Base-by-base conservation (phyloP, 306 rosid genomes). In the Corylus avellana region DNA sequence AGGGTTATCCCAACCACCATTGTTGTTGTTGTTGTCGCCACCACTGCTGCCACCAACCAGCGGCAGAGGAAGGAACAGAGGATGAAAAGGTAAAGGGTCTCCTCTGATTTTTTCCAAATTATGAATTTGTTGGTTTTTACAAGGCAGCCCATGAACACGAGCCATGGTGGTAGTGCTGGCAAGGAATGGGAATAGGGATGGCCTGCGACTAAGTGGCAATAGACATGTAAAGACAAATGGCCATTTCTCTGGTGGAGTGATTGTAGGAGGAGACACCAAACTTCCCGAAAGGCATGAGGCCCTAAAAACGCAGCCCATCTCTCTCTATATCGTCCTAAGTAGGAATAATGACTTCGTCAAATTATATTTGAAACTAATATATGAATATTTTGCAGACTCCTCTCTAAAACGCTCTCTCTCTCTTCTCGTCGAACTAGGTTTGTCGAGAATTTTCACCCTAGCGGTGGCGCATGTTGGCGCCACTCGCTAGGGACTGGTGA, bases 1-100 rank as follows among this genome's bases (percentile, higher is more conserved):
- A 29, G 87, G 88, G 81, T 84, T 48, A 20, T 87, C 84, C 86
- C 88, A 80, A 35, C 94, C 91, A 12, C 87, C 82, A 7, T 48
- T 69, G 13, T 57, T 63, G 20, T 73, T 72, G 9, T 80, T 54
- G 57, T 73, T 73, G 70, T 74, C 76, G 73, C 73, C n/a, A n/a
- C n/a, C 62, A 17, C 76, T 76, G 12, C 48, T 35, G 75, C 54
- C 67, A 56, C 49, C 8, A 11, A 63, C 70, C 20, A 73, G 51
- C 37, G 73, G 48, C n/a, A 46, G 20, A 67, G 84, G 73, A 42
- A 74, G 78, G 62, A 78, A 63, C 0, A 72, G 75, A 57, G 85
- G 35, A 73, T 85, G 84, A 49, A 71, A 74, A 18, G 69, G 57
- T 79, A 78, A 67, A 77, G 85, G 79, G 78, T 25, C 27, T 32